phyloP scores from a whole-genome alignment of 2,329 filamentous ascomycete species.

The Diaporthe ampelina region DNA sequence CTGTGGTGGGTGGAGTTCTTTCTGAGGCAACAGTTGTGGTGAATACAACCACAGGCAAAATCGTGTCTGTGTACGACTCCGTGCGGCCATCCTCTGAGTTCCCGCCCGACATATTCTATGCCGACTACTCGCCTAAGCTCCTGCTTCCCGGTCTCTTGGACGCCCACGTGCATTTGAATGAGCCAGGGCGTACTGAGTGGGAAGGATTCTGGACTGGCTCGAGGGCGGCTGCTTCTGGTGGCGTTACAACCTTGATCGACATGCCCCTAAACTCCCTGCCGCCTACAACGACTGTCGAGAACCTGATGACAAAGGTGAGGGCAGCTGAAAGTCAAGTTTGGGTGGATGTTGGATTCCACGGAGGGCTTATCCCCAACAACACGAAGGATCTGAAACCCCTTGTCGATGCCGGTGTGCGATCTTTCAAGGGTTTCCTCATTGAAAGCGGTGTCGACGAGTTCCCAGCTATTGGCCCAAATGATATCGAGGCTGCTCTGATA shows the following conservation, averaged over 20 bases:
- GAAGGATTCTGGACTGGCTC: slow-evolving; percentile 98
- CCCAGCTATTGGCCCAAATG: slow-evolving; percentile 84
- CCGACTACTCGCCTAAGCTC: slow-evolving; percentile 86
- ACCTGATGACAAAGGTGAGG: slow-evolving; percentile 85
- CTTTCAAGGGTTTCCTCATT: slow-evolving; percentile 98
- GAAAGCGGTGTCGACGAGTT: slow-evolving; percentile 98
- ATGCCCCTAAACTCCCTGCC: slow-evolving; percentile 99
- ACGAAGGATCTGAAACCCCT: slow-evolving; percentile 81
- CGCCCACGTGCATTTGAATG: slow-evolving; percentile 97
- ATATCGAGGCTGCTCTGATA: slow-evolving; percentile 84
- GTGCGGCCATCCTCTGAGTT: slow-evolving; percentile 82
- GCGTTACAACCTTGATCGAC: slow-evolving; percentile 96
- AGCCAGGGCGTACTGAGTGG: slow-evolving; percentile 99
- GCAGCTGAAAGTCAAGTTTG: slow-evolving; percentile 91
- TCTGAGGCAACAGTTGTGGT: slow-evolving; percentile 87
- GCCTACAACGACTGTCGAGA: slow-evolving; percentile 91
- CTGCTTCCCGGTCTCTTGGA: slow-evolving; percentile 95
- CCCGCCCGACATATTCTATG: slow-evolving; percentile 78
- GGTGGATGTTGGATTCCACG: slow-evolving; percentile 98
- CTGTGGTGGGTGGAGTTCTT: slow-evolving; percentile 57
- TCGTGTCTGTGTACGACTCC: slow-evolving; percentile 79
- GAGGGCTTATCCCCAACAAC: slow-evolving; percentile 93
- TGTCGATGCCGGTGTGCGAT: slow-evolving; percentile 87
- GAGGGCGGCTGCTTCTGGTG: slow-evolving; percentile 91
- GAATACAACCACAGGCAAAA: slow-evolving; percentile 85